Conservation (phyloP, 768 basidiomycete genomes). For the Hortiboletus campestris region DNA sequence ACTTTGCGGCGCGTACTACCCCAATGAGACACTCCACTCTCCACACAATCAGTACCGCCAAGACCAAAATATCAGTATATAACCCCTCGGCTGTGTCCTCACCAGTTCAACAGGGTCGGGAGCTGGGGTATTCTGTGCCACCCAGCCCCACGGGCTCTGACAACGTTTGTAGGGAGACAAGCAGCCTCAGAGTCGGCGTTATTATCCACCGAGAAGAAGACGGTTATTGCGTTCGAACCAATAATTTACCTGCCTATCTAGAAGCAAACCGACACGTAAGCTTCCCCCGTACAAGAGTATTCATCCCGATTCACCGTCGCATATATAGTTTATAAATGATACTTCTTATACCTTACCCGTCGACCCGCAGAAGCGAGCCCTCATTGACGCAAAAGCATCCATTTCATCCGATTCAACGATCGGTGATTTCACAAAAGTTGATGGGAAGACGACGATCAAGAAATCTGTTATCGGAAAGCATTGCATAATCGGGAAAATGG, state of each 20-base stretch:
- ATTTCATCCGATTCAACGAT: conserved; percentile 82
- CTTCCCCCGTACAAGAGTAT: background rate
- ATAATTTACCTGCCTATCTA: conserved; percentile 73
- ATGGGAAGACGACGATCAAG: conserved; percentile 79
- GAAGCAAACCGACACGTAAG: conserved; percentile 79
- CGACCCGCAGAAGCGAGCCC: conserved; percentile 58
- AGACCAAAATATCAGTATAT: conserved; percentile 13
- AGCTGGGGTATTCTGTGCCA: conserved; percentile 38
- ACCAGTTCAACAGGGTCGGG: conserved; percentile 26
- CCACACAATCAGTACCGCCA: conserved; percentile 22
- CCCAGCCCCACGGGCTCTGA: conserved; percentile 46
- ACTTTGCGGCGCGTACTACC: conserved; percentile 41
- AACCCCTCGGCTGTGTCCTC: conserved; percentile 11
- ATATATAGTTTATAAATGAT: conserved; percentile 45
- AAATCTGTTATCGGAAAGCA: conserved; percentile 78
- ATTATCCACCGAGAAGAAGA: conserved; percentile 52
- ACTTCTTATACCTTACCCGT: conserved; percentile 53
- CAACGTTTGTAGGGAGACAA: conserved; percentile 32
- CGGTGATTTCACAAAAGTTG: conserved; percentile 79
- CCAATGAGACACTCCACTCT: conserved; percentile 59
- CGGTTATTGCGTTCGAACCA: conserved; percentile 66
- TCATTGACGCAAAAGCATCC: conserved; percentile 79
- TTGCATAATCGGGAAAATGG: conserved; percentile 81
- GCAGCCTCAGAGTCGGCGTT: conserved; percentile 63
- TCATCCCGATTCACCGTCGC: conserved; percentile 14